Evolutionary conservation across 2,329 filamentous ascomycete genomes (phyloP), one percentile per base, ranked within the genome.

Genomic region (Colletotrichum theobromicola): DNA sequence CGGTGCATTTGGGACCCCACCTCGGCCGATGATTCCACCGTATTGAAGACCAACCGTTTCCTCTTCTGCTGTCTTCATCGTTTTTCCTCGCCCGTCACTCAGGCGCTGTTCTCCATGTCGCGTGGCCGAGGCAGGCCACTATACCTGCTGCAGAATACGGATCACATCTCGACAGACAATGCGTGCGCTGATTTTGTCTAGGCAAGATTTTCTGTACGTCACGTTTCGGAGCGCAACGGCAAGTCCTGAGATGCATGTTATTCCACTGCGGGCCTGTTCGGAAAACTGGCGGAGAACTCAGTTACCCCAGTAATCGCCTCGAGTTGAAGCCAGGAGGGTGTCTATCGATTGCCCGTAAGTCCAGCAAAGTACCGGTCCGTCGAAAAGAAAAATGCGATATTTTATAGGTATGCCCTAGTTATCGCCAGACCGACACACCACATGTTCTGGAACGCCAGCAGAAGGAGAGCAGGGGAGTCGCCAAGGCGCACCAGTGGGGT

Each of bases 241-340:
- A 10, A 28, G 58, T 32, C 57, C 68, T 50, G 10, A 50, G n/a
- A 21, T 62, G 26, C n/a, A n/a, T n/a, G n/a, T n/a, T n/a, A n/a
- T 67, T 28, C 30, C 62, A 46, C 16, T 58, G 71, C 67, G 67
- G 62, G 62, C 55, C 68, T 2, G 15, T 9, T 74, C 72, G 68
- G 72, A 67, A 74, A 67, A 67, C 62, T 46, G 62, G 72, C 72
- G 72, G 72, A 67, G 61, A 74, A 72, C 72, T 55, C 15, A n/a
- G 21, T 13, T 32, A 28, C 50, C 34, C 55, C 53, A 60, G 21
- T 13, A 9, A 13, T 62, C 26, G 30, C 16, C 37, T 37, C 10
- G 28, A 0, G 8, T n/a, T 6, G 28, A 13, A 60, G 28, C 28
- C 57, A 60, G 18, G 34, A 0, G 21, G 53, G 16, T 5, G 53